A percentile compares a stretch with the other conserved stretches of the same genome.
These are phyloP conservation scores for Coprinopsis sp. DNA, from an alignment of 768 basidiomycete genomes.

Conservation along the genomic window DNA sequence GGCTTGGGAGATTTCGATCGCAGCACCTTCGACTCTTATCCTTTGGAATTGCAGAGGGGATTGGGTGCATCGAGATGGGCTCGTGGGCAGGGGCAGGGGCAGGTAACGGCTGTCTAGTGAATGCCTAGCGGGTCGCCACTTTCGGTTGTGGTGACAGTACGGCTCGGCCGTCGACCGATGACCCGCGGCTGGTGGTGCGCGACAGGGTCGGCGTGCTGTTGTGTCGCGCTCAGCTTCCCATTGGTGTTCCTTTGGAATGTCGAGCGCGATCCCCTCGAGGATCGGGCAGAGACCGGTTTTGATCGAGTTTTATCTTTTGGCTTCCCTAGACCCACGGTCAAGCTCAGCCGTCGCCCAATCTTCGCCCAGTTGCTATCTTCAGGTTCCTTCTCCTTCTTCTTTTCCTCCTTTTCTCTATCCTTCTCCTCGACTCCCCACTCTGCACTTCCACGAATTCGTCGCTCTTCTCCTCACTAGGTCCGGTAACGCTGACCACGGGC, in stretches of 20 bases:
- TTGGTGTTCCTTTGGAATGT: background rate
- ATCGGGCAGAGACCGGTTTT: constrained; percentile 15
- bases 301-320: constrained; percentile 31
- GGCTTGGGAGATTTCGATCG: constrained; percentile 44
- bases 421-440: background rate
- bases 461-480: background rate
- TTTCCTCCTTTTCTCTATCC: constrained; percentile 4
- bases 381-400: constrained; percentile 5
- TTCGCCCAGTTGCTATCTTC: constrained; percentile 45
- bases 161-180: too few relatives aligned
- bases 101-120: too few relatives aligned
- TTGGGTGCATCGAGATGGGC: background rate
- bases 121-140: too few relatives aligned
- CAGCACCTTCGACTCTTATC: constrained; percentile 13
- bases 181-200: background rate
- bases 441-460: background rate
- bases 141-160: too few relatives aligned
- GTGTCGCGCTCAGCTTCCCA: background rate
- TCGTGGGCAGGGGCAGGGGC: constrained; percentile 1
- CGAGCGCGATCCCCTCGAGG: constrained; percentile 14
- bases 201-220: constrained; percentile 7
- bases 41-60: constrained; percentile 5
- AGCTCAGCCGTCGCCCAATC: constrained; percentile 58
- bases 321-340: constrained; percentile 44
- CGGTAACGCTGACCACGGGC: background rate